Conservation (phyloP, 176 grass and related monocot genomes). For the Metroxylon sagu region DNA sequence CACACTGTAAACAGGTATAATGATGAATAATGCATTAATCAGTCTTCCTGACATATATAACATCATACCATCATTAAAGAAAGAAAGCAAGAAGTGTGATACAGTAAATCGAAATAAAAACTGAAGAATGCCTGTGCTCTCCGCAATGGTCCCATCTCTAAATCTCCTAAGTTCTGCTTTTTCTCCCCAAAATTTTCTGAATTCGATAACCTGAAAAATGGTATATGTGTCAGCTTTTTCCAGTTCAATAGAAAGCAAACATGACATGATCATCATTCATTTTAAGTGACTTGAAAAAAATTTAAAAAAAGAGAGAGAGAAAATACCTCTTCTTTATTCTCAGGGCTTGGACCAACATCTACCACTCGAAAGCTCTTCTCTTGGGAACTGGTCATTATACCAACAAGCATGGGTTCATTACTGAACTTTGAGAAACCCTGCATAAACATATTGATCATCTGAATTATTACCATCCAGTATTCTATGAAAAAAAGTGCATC, state of each 20-base stretch:
- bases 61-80: not conserved
- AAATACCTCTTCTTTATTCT: conserved; percentile 66
- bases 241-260: no score
- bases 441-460: conserved; percentile 17
- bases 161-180: conserved; percentile 95
- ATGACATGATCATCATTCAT: no score
- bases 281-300: no score
- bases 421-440: conserved; percentile 89
- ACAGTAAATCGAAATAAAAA: conserved; percentile 2
- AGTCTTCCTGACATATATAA: not conserved
- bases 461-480: not conserved
- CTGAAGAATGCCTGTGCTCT: conserved; percentile 68
- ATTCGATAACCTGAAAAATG: conserved; percentile 45
- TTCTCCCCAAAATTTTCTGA: conserved; percentile 88
- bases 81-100: not conserved
- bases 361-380: conserved; percentile 72
- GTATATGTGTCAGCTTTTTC: conserved; percentile 4
- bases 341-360: conserved; percentile 78
- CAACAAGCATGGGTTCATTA: conserved; percentile 48
- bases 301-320: not conserved
- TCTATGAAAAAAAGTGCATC: not conserved
- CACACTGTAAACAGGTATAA: conserved; percentile 54
- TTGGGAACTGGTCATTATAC: conserved; percentile 54
- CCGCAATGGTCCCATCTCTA: conserved; percentile 90
- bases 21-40: not conserved